A percentile compares a stretch with the other conserved stretches of the same genome.
phyloP scores from a whole-genome alignment of 306 rosid species.

The Fragaria iinumae region DNA sequence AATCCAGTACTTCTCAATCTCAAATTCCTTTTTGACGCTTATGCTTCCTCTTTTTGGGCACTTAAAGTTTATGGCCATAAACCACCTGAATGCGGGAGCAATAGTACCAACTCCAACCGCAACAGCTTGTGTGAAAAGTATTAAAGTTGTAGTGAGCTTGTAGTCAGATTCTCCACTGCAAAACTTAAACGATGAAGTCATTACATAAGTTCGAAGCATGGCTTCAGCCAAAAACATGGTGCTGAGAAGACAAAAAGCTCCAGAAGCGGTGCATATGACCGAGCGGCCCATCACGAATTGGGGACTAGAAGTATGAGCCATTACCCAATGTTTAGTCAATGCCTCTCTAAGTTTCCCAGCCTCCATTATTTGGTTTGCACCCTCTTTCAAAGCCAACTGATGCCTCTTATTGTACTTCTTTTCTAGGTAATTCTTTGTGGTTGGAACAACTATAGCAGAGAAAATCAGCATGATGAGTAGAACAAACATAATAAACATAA shows the following conservation, averaged over 20 bases:
- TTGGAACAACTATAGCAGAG: constrained; percentile 56
- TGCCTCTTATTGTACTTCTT: constrained; percentile 35
- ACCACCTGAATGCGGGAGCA: constrained; percentile 86
- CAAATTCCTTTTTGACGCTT: constrained; percentile 28
- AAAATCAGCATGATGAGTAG: constrained; percentile 51
- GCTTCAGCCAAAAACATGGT: constrained; percentile 58
- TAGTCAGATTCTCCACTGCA: constrained; percentile 74
- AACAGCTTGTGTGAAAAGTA: constrained; percentile 56
- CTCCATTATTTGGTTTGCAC: constrained; percentile 4
- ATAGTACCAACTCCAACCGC: constrained; percentile 73
- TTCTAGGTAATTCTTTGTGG: constrained; percentile 54
- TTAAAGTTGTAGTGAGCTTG: constrained; percentile 58
- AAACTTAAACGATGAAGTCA: constrained; percentile 48
- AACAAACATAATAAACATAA: constrained; percentile 62
- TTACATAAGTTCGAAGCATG: constrained; percentile 55
- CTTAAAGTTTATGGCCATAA: constrained; percentile 51
- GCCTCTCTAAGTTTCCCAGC: constrained; percentile 31
- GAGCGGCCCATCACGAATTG: constrained; percentile 90
- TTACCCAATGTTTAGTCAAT: constrained; percentile 68
- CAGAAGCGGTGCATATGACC: constrained; percentile 75
- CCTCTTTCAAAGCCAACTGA: constrained; percentile 41
- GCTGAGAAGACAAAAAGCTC: constrained; percentile 69
- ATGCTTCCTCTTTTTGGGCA: constrained; percentile 43
- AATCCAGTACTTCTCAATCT: constrained; percentile 70
- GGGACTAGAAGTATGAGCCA: constrained; percentile 79